These are phyloP conservation scores for Fraxinus anomala DNA, from an alignment of 257 asterid species.

Conservation along the genomic window DNA sequence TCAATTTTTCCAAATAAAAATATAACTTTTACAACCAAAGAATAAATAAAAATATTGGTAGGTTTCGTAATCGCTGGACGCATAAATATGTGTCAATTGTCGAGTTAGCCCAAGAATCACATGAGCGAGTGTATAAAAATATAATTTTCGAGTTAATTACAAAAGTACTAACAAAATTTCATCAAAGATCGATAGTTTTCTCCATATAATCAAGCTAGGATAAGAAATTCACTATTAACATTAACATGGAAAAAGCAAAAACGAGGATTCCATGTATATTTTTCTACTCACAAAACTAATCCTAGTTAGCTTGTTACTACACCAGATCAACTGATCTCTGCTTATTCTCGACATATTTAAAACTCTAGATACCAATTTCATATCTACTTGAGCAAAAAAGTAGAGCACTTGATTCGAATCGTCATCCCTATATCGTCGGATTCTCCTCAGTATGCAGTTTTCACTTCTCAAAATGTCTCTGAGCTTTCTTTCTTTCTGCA, in stretches of 20 bases:
- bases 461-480: conserved; percentile 70
- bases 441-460: conserved; percentile 66
- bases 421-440: conserved; percentile 46
- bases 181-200: not conserved
- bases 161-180: not conserved
- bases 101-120: not conserved
- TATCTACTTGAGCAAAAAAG: conserved; percentile 79
- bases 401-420: conserved; percentile 70
- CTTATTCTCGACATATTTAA: conserved; percentile 71
- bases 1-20: too few species aligned
- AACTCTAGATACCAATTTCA: conserved; percentile 79
- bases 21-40: too few species aligned
- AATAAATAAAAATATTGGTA: too few species aligned
- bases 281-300: conserved; percentile 70
- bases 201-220: conserved; percentile 6
- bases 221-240: not conserved
- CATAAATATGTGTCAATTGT: too few species aligned
- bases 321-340: conserved; percentile 76
- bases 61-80: too few species aligned
- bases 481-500: conserved; percentile 89
- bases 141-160: conserved; percentile 5
- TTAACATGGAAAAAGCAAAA: conserved; percentile 85
- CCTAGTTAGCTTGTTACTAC: conserved; percentile 62
- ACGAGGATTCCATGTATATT: conserved; percentile 65
- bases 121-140: too few species aligned